A percentile compares a stretch with the other conserved stretches of the same genome.
Conservation (phyloP, 345 rosid species). For the Abelmoschus esculentus region DNA sequence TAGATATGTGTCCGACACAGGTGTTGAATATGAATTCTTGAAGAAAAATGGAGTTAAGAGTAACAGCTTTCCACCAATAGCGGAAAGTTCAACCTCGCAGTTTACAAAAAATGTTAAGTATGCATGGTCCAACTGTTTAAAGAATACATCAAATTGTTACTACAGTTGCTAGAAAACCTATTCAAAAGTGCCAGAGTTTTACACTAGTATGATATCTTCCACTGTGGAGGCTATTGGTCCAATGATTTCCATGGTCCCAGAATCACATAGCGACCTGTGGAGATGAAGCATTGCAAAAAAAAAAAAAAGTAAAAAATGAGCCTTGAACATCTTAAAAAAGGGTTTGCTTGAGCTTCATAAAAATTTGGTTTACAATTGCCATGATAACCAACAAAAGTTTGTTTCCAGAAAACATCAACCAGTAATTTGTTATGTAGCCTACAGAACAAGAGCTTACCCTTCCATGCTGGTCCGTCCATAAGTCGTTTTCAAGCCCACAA, state of each 20-base stretch:
- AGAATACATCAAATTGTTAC: neutral
- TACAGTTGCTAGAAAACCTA: neutral
- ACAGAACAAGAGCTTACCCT: constrained; percentile 41
- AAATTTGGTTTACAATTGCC: neutral
- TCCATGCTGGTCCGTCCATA: constrained; percentile 66
- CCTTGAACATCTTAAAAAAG: neutral
- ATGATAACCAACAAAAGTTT: neutral
- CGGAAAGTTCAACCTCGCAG: neutral
- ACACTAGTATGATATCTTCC: constrained; percentile 77
- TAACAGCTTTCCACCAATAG: neutral
- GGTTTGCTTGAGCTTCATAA: neutral
- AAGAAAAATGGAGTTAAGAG: neutral
- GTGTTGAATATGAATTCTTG: neutral
- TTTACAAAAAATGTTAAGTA: no score
- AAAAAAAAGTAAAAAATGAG: neutral
- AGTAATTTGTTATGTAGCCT: neutral
- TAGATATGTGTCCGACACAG: neutral
- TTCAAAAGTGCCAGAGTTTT: constrained; percentile 26
- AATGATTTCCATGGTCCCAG: constrained; percentile 75
- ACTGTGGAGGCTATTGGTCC: constrained; percentile 80
- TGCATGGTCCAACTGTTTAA: neutral
- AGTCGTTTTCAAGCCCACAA: constrained; percentile 81
- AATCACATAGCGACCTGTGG: constrained; percentile 56
- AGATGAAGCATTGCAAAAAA: neutral
- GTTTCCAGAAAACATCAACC: neutral